Conservation (phyloP, 129 eudicot genomes). For the Ambrosia artemisiifolia region DNA sequence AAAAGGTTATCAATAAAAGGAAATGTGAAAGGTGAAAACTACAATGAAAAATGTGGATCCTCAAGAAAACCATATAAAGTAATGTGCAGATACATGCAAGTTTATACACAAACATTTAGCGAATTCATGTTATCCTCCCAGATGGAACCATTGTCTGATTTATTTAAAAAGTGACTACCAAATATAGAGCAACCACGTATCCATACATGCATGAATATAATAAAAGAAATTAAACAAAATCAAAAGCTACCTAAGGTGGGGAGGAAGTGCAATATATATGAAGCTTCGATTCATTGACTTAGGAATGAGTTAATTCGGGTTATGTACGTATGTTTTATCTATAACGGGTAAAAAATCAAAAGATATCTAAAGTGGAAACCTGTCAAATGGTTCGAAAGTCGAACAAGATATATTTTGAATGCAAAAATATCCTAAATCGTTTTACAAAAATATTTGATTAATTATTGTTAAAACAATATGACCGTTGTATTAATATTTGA, state of each 20-base stretch:
- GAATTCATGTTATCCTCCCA: neutral
- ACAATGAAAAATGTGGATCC: neutral
- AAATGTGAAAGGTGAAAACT: neutral
- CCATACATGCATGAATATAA: neutral
- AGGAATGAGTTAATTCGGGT: neutral
- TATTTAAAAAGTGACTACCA: neutral
- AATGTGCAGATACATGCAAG: neutral
- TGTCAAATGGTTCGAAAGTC: neutral
- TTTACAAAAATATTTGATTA: too few relatives aligned
- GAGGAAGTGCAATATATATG: neutral
- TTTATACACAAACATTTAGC: neutral
- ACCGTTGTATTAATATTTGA: too few relatives aligned
- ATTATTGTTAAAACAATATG: too few relatives aligned
- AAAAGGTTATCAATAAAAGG: slow-evolving; percentile 14
- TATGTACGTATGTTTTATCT: too few relatives aligned
- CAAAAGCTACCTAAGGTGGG: neutral
- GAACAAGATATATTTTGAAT: neutral
- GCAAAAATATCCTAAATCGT: neutral
- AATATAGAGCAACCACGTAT: slow-evolving; percentile 3
- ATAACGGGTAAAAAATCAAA: neutral
- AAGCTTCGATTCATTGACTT: neutral
- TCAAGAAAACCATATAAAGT: neutral
- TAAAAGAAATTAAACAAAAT: neutral
- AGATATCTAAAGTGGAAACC: neutral
- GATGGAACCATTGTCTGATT: neutral